Conservation (phyloP, 2,329 filamentous ascomycete species). For the Cercospora beticola region DNA sequence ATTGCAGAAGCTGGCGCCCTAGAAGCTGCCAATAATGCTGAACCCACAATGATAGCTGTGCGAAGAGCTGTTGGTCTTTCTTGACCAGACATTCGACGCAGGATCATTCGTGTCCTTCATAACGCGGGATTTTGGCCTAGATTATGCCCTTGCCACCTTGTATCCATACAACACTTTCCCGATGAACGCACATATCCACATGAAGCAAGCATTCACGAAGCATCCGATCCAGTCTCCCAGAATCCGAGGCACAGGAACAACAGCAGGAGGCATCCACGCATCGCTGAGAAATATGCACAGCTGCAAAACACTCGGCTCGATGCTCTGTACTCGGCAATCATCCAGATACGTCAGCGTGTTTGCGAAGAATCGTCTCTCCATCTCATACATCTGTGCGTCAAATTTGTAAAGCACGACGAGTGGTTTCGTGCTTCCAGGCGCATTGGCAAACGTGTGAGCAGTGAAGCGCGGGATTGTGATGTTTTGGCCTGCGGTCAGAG, state of each 20-base stretch:
- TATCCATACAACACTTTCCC: slow-evolving; percentile 6
- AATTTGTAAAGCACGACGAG: slow-evolving; percentile 18
- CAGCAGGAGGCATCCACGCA: slow-evolving; percentile 19
- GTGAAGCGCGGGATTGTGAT: slow-evolving; percentile 18
- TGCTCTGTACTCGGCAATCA: slow-evolving; percentile 16
- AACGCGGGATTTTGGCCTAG: background rate
- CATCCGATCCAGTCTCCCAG: slow-evolving; percentile 9
- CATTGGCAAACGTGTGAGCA: slow-evolving; percentile 21
- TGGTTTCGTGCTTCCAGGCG: slow-evolving; percentile 15
- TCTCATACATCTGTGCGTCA: slow-evolving; percentile 20
- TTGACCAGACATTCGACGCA: background rate
- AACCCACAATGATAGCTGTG: slow-evolving; percentile 45
- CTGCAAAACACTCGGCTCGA: slow-evolving; percentile 19
- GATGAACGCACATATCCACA: slow-evolving; percentile 17
- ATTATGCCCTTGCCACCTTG: background rate
- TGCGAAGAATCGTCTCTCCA: slow-evolving; percentile 23
- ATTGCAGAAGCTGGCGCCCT: slow-evolving; percentile 56
- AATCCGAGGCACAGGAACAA: slow-evolving; percentile 15
- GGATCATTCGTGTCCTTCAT: background rate
- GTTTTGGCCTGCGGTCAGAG: slow-evolving; percentile 12
- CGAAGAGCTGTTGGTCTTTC: slow-evolving; percentile 11
- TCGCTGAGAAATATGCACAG: slow-evolving; percentile 17
- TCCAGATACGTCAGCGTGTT: slow-evolving; percentile 21
- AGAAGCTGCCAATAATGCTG: slow-evolving; percentile 63
- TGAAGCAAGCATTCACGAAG: slow-evolving; percentile 13